phyloP scores from a whole-genome alignment of 1,139 yeast species.

The Kodamaea plutei region DNA sequence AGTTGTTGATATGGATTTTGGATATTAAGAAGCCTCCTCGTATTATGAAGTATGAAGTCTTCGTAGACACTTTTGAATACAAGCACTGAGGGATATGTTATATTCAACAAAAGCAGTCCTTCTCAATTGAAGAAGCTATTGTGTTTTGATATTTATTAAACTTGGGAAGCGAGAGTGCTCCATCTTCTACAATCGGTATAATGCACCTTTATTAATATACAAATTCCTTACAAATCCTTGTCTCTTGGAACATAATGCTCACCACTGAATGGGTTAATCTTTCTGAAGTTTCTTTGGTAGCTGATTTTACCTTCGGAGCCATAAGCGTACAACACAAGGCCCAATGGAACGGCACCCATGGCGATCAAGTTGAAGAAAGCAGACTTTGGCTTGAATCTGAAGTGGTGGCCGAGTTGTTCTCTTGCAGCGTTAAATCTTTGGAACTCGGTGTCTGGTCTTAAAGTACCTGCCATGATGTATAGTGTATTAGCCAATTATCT shows the following conservation, averaged over 20 bases:
- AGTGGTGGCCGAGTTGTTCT: conserved; percentile 40
- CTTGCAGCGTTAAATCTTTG: conserved; percentile 43
- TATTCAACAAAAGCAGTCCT: no score
- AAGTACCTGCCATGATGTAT: conserved; percentile 41
- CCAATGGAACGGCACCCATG: conserved; percentile 41
- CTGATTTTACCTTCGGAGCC: conserved; percentile 33
- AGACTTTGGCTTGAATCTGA: conserved; percentile 42
- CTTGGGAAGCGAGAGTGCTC: no score
- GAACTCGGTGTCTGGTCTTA: conserved; percentile 42
- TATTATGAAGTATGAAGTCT: no score
- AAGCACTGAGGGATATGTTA: no score
- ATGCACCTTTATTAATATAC: conserved; percentile 7
- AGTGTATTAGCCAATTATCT: conserved; percentile 1
- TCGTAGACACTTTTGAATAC: no score
- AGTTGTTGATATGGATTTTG: no score
- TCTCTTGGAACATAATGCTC: conserved; percentile 44
- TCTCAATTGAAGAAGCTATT: no score
- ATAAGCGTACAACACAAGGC: conserved; percentile 35
- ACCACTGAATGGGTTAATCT: conserved; percentile 30
- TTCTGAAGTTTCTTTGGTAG: conserved; percentile 36
- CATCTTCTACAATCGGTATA: no score
- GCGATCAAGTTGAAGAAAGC: conserved; percentile 31
- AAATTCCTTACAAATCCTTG: conserved; percentile 35
- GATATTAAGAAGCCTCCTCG: no score
- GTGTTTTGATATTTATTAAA: no score